Percentiles rank a stretch among this genome's conserved stretches.
These are phyloP conservation scores for Pichia nanzhaoensis DNA, from an alignment of 805 yeast species.

Conservation along the genomic window DNA sequence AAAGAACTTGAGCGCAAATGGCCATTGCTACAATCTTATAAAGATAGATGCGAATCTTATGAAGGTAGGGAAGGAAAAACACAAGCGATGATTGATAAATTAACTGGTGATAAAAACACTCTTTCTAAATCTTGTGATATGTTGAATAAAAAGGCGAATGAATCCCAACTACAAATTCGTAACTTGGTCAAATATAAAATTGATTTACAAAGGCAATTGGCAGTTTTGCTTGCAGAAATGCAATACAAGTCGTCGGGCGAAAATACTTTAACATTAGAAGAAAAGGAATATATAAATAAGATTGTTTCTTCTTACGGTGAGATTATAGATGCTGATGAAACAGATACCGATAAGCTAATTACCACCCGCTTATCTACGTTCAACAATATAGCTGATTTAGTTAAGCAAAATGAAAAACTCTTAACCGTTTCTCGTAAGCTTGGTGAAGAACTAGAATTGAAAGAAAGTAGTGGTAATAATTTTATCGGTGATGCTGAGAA, in stretches of 20 bases:
- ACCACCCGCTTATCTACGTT: slow-evolving; percentile 70
- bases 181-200: slow-evolving; percentile 50
- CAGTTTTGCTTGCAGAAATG: slow-evolving; percentile 60
- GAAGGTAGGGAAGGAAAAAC: slow-evolving; percentile 52
- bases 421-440: slow-evolving; percentile 61
- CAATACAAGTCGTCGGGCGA: slow-evolving; percentile 50
- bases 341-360: slow-evolving; percentile 69
- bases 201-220: slow-evolving; percentile 82
- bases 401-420: slow-evolving; percentile 67
- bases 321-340: slow-evolving; percentile 25
- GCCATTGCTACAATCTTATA: slow-evolving; percentile 67
- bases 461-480: slow-evolving; percentile 44
- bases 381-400: slow-evolving; percentile 58
- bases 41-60: slow-evolving; percentile 47
- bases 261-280: slow-evolving; percentile 56
- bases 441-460: slow-evolving; percentile 64
- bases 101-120: slow-evolving; percentile 37
- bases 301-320: slow-evolving; percentile 33
- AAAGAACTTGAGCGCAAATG: slow-evolving; percentile 71
- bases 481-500: slow-evolving; percentile 32
- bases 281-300: slow-evolving; percentile 55
- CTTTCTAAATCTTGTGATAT: slow-evolving; percentile 17
- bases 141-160: slow-evolving; percentile 31
- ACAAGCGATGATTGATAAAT: slow-evolving; percentile 46
- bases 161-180: slow-evolving; percentile 40